Evolutionary conservation across 805 yeast species (phyloP).

Genomic region (Metschnikowia santaceciliae): DNA sequence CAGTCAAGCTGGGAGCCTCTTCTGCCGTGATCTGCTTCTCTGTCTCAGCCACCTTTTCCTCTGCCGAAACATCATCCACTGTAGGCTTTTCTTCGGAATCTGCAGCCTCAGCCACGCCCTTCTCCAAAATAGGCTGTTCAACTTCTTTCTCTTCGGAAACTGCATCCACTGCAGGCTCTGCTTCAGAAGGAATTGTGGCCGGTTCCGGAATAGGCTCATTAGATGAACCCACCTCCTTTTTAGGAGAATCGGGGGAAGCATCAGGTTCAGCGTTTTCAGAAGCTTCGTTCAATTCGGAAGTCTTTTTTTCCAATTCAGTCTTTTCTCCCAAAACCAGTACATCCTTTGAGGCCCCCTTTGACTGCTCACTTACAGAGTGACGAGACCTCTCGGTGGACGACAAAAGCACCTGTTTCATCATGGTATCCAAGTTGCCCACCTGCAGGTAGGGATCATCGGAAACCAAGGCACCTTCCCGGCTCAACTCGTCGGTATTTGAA

Average conservation of each 20-base stretch:
- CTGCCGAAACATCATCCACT: conserved; percentile 18
- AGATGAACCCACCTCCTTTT: not conserved
- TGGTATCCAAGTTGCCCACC: conserved; percentile 46
- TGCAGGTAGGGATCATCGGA: conserved; percentile 48
- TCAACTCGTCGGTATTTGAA: conserved; percentile 39
- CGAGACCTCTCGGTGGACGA: conserved; percentile 4
- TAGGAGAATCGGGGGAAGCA: not conserved
- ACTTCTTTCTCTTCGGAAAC: not conserved
- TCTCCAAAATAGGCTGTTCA: not conserved
- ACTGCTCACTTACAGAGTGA: not conserved
- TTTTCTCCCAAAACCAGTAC: not conserved
- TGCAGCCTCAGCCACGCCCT: no score
- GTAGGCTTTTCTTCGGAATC: not conserved
- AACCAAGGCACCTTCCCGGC: conserved; percentile 54
- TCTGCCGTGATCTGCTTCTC: conserved; percentile 5
- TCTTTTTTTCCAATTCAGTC: not conserved
- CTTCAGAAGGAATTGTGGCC: not conserved
- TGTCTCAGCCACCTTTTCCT: conserved; percentile 10
- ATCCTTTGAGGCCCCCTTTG: not conserved
- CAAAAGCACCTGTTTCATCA: conserved; percentile 44
- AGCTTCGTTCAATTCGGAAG: not conserved
- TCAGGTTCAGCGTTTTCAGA: not conserved
- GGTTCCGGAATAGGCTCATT: not conserved
- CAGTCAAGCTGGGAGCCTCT: conserved; percentile 6
- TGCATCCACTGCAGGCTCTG: not conserved